Conservation (phyloP, 2,329 filamentous ascomycete species). For the Diaporthe capsici region DNA sequence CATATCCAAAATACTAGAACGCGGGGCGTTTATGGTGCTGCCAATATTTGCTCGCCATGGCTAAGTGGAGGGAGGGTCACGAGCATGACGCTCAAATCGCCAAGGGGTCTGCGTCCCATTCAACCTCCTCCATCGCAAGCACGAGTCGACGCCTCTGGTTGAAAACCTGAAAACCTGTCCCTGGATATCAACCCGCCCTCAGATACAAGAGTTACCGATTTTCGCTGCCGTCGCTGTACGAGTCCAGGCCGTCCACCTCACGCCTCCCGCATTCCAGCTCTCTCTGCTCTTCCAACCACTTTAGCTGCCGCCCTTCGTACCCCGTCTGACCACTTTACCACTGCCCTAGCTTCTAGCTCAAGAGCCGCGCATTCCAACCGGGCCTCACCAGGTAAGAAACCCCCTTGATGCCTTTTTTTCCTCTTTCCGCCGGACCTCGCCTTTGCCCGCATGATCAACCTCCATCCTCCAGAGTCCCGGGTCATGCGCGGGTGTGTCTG, state of each 20-base stretch:
- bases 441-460: constrained; percentile 1
- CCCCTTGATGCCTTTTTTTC: background rate
- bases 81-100: constrained; percentile 3
- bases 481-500: constrained; percentile 16
- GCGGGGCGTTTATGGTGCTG: background rate
- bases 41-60: constrained; percentile 10
- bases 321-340: constrained; percentile 15
- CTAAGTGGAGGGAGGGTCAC: constrained; percentile 5
- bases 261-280: background rate
- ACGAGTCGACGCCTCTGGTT: constrained; percentile 20
- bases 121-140: constrained; percentile 15
- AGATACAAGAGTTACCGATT: background rate
- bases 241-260: too few relatives aligned
- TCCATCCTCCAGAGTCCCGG: constrained; percentile 12
- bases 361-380: constrained; percentile 26
- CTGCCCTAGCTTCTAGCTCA: constrained; percentile 29
- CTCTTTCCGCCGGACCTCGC: background rate
- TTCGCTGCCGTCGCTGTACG: background rate
- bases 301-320: constrained; percentile 1
- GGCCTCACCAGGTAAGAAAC: constrained; percentile 7
- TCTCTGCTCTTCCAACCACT: background rate
- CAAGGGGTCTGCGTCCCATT: constrained; percentile 16
- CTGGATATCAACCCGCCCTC: background rate
- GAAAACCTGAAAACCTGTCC: background rate
- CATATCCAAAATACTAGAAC: background rate